A percentile compares a stretch with the other conserved stretches of the same genome.
These are phyloP conservation scores for Rhizomucor pusillus DNA, from an alignment of 371 early-diverging fungal species.

Conservation along the genomic window DNA sequence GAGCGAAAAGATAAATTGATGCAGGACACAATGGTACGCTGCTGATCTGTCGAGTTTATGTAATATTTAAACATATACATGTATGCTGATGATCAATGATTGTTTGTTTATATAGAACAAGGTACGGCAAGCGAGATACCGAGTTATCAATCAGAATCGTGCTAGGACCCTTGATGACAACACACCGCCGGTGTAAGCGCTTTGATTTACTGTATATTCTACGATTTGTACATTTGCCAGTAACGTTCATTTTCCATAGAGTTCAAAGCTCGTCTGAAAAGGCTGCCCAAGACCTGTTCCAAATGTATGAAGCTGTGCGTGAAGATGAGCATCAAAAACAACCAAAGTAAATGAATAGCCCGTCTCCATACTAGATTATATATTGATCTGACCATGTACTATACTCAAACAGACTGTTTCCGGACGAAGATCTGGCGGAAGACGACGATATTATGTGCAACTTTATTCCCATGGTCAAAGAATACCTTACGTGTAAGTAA, in stretches of 20 bases:
- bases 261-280: slow-evolving; percentile 37
- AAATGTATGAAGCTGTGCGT: slow-evolving; percentile 69
- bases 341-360: slow-evolving; percentile 6
- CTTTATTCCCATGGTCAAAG: slow-evolving; percentile 73
- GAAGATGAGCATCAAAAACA: slow-evolving; percentile 45
- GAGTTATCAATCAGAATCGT: slow-evolving; percentile 58
- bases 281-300: slow-evolving; percentile 45
- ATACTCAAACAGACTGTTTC: slow-evolving; percentile 18
- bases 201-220: not conserved
- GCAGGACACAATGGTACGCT: slow-evolving; percentile 30
- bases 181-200: slow-evolving; percentile 13
- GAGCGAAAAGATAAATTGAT: slow-evolving; percentile 37
- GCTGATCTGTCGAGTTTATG: too few species aligned
- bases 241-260: slow-evolving; percentile 11
- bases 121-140: slow-evolving; percentile 54
- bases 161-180: slow-evolving; percentile 18
- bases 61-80: not conserved
- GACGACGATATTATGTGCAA: slow-evolving; percentile 67
- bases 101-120: slow-evolving; percentile 21
- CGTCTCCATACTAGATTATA: too few species aligned
- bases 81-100: not conserved
- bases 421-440: slow-evolving; percentile 39
- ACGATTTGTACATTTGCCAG: not conserved
- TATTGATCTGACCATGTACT: too few species aligned
- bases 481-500: slow-evolving; percentile 59